Evolutionary conservation across 139 green algal species (phyloP).

Genomic region (Chlorella sp.): DNA sequence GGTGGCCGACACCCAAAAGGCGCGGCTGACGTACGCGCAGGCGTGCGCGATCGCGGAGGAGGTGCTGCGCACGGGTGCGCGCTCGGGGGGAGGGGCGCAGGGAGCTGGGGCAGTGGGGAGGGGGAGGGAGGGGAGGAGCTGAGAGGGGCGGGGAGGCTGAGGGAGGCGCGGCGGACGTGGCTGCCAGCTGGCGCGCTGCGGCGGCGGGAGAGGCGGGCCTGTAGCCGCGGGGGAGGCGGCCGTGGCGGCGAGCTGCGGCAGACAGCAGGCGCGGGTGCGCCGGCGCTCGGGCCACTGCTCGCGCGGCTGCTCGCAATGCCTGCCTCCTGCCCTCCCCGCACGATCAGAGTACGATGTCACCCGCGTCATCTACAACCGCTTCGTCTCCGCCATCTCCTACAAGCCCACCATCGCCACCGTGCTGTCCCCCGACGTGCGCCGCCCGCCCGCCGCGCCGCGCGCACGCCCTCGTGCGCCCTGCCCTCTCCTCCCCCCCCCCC

Average conservation of each 20-base stretch:
- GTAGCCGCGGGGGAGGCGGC: no score
- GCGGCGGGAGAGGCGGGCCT: no score
- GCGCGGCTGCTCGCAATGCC: no score
- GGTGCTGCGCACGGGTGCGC: no score
- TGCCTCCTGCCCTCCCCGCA: neutral
- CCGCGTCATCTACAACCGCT: conserved; percentile 94
- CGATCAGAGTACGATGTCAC: conserved; percentile 68
- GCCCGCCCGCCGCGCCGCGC: neutral
- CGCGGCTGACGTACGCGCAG: conserved; percentile 74
- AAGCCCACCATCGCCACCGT: conserved; percentile 94
- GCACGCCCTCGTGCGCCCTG: neutral
- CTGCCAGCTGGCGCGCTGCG: neutral
- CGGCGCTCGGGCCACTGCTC: no score
- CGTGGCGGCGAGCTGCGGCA: no score
- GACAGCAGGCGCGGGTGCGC: no score
- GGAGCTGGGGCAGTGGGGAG: no score
- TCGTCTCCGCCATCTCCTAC: conserved; percentile 90
- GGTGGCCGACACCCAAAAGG: conserved; percentile 72
- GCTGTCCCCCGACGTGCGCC: conserved; percentile 77
- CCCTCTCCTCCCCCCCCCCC: neutral
- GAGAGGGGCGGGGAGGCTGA: no score
- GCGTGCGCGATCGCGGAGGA: conserved; percentile 85
- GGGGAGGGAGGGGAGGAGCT: no score
- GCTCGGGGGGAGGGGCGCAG: no score
- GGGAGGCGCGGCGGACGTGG: neutral